Percentiles rank a stretch among this genome's conserved stretches.
These are phyloP conservation scores for Fragilariopsis cylindrus DNA, from an alignment of 108 stramenopile genomes.

Conservation along the genomic window DNA sequence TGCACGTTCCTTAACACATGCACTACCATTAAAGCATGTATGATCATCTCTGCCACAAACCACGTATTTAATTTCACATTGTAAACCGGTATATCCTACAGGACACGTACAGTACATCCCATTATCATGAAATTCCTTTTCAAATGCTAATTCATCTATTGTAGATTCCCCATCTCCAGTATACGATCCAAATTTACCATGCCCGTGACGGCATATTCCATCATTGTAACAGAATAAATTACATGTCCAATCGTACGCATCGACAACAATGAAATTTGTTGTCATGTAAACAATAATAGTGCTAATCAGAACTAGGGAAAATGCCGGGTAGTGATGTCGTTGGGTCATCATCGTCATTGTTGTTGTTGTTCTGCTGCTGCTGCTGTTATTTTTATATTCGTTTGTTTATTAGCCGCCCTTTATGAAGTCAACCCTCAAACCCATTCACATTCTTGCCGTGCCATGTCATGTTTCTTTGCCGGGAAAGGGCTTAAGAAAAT, in stretches of 20 bases:
- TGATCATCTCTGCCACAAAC: constrained; percentile 39
- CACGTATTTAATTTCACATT: constrained; percentile 54
- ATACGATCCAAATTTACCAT: constrained; percentile 40
- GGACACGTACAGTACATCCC: constrained; percentile 71
- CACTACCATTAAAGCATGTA: constrained; percentile 54
- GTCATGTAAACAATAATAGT: too few species aligned
- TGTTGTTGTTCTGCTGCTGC: background rate
- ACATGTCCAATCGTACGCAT: constrained; percentile 33
- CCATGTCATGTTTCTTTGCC: too few species aligned
- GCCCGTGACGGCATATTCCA: constrained; percentile 28
- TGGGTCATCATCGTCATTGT: background rate
- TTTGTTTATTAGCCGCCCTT: background rate
- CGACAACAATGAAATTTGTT: too few species aligned
- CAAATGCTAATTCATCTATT: constrained; percentile 20
- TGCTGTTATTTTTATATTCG: background rate
- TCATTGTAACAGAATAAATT: constrained; percentile 40
- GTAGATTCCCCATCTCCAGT: constrained; percentile 3
- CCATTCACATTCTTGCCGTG: too few species aligned
- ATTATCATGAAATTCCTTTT: constrained; percentile 15
- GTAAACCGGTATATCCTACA: constrained; percentile 52
- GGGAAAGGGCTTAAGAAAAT: too few species aligned
- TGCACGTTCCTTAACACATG: constrained; percentile 32
- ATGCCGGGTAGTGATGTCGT: too few species aligned
- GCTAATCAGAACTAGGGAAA: too few species aligned
- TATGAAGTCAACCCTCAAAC: background rate